These are phyloP conservation scores for Barbatosphaeria neglecta DNA, from an alignment of 495 filamentous ascomycete genomes.

Conservation along the genomic window DNA sequence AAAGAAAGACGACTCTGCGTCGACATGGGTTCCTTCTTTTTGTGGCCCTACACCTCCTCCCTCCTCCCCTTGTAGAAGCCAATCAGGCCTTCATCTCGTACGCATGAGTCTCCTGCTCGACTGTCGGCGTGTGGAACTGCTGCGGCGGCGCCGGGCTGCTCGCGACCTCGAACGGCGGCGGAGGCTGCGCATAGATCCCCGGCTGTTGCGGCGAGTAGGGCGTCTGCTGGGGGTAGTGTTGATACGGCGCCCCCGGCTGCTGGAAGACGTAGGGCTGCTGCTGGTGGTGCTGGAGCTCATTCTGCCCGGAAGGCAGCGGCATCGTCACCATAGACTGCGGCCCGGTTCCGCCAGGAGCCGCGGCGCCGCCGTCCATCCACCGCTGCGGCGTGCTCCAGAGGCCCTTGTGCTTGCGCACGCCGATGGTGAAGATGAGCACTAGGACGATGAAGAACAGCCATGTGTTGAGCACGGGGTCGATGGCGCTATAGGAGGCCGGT, in stretches of 20 bases:
- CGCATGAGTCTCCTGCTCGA: no score
- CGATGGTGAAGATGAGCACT: slow-evolving; percentile 3
- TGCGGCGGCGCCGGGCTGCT: no score
- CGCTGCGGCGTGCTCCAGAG: background rate
- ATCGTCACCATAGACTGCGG: background rate
- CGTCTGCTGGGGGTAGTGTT: background rate
- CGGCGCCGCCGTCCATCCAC: background rate
- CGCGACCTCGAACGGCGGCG: no score
- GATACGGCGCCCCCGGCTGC: background rate
- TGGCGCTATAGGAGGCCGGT: background rate
- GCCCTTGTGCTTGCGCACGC: slow-evolving; percentile 1
- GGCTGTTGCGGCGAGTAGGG: no score
- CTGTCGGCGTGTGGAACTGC: no score
- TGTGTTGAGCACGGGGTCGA: slow-evolving; percentile 1
- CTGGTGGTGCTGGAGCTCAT: background rate
- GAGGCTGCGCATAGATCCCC: no score
- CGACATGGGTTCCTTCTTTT: no score
- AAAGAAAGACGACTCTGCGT: no score
- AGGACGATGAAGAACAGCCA: slow-evolving; percentile 4
- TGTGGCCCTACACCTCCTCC: no score
- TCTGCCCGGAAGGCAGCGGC: background rate
- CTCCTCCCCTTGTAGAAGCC: no score
- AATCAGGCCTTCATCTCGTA: no score
- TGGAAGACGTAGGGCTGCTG: background rate
- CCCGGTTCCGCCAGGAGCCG: background rate